Conservation (phyloP, 345 rosid species). For the Camelina sativa region DNA sequence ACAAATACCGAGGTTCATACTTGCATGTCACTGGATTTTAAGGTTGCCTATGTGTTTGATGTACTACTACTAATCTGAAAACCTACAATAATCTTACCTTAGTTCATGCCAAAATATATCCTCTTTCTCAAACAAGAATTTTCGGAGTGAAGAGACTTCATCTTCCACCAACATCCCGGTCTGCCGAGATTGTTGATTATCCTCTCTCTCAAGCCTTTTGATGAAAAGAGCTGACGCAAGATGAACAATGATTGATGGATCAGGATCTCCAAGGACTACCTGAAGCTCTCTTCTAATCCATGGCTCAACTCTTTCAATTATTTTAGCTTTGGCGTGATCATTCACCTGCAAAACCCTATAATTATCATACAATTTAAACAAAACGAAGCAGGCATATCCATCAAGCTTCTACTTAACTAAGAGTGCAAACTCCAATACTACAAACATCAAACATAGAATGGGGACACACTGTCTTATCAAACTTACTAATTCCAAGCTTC, state of each 20-base stretch:
- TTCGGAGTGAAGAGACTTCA: conserved; percentile 50
- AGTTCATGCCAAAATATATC: conserved; percentile 79
- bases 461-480: not conserved
- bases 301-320: conserved; percentile 58
- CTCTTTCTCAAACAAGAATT: conserved; percentile 46
- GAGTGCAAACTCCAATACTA: not conserved
- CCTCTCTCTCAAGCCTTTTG: conserved; percentile 50
- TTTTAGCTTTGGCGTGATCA: conserved; percentile 46
- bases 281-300: conserved; percentile 79
- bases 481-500: conserved; percentile 48
- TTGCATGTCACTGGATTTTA: not conserved
- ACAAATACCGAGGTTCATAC: not conserved
- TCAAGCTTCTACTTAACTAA: not conserved
- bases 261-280: conserved; percentile 70
- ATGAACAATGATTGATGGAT: conserved; percentile 72
- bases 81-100: conserved; percentile 44
- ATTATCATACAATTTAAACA: not conserved
- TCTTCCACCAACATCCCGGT: conserved; percentile 32
- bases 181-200: conserved; percentile 34
- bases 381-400: not conserved
- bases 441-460: not conserved
- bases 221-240: conserved; percentile 61
- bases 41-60: not conserved
- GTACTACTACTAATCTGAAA: not conserved
- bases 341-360: conserved; percentile 42